phyloP scores from a whole-genome alignment of 441 rosid genomes.

The Brassica hybrid region DNA sequence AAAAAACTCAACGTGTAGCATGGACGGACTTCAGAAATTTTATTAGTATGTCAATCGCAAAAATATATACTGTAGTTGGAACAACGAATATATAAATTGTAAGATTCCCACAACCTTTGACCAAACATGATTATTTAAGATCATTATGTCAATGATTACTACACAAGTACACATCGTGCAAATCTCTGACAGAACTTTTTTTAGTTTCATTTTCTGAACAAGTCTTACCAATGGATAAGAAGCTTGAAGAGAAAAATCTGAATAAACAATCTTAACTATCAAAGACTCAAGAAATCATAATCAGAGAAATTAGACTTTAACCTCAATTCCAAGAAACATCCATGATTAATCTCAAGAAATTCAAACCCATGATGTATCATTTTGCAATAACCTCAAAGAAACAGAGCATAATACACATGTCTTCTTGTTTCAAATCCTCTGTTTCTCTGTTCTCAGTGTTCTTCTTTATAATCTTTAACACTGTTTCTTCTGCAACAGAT shows the following conservation, averaged over 20 bases:
- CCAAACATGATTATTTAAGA: not conserved
- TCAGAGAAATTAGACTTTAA: not conserved
- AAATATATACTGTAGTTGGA: too few relatives aligned
- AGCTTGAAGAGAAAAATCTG: not conserved
- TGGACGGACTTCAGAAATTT: too few relatives aligned
- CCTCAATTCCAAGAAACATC: not conserved
- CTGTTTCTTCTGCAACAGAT: constrained; percentile 19
- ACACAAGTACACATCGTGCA: constrained; percentile 8
- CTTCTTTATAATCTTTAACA: constrained; percentile 19
- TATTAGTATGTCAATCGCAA: too few relatives aligned
- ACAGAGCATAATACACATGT: constrained; percentile 13
- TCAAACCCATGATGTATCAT: not conserved
- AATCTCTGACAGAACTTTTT: constrained; percentile 20
- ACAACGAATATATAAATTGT: too few relatives aligned
- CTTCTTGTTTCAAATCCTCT: constrained; percentile 25
- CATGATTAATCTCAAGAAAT: constrained; percentile 2
- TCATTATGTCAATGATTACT: constrained; percentile 25
- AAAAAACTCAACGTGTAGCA: too few relatives aligned
- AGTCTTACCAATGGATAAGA: constrained; percentile 25
- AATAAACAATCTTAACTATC: not conserved
- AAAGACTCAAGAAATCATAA: not conserved
- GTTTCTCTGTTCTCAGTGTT: constrained; percentile 23
- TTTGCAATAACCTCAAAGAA: constrained; percentile 14
- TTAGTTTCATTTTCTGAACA: constrained; percentile 5
- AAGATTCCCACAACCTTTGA: constrained; percentile 18